Evolutionary conservation across 257 asterid species (phyloP).

Genomic region (Thymus mandschuricus): DNA sequence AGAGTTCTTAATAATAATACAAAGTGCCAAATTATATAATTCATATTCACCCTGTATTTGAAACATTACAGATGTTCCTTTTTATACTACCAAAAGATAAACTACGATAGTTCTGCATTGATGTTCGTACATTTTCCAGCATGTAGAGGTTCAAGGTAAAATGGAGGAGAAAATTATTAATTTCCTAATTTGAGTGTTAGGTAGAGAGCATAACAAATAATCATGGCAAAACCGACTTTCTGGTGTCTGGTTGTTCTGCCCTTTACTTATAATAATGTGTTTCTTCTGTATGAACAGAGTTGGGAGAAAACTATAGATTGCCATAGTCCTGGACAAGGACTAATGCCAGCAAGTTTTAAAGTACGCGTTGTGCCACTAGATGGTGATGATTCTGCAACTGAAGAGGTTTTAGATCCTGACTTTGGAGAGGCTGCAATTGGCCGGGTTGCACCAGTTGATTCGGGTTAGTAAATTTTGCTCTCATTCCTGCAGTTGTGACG

Average conservation of each 20-base stretch:
- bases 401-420: conserved; percentile 91
- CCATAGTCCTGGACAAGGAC: conserved; percentile 94
- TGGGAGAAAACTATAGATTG: conserved; percentile 98
- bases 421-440: conserved; percentile 97
- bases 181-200: not conserved
- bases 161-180: not conserved
- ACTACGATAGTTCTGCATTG: not conserved
- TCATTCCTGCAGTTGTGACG: conserved; percentile 22
- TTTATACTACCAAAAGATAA: not conserved
- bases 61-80: conserved; percentile 5
- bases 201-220: not conserved
- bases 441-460: conserved; percentile 92
- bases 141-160: not conserved
- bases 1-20: conserved; percentile 3
- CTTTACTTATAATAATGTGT: conserved; percentile 10
- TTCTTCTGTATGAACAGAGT: conserved; percentile 50
- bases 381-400: conserved; percentile 79
- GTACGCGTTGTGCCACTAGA: conserved; percentile 81
- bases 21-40: conserved; percentile 18
- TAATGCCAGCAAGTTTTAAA: conserved; percentile 96
- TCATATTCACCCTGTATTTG: not conserved
- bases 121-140: conserved; percentile 3
- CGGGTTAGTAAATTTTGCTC: conserved; percentile 51
- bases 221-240: conserved; percentile 3
- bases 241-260: not conserved